Base-by-base conservation (phyloP, 2,329 filamentous ascomycete genomes). In the Aspergillus fumigatus region DNA sequence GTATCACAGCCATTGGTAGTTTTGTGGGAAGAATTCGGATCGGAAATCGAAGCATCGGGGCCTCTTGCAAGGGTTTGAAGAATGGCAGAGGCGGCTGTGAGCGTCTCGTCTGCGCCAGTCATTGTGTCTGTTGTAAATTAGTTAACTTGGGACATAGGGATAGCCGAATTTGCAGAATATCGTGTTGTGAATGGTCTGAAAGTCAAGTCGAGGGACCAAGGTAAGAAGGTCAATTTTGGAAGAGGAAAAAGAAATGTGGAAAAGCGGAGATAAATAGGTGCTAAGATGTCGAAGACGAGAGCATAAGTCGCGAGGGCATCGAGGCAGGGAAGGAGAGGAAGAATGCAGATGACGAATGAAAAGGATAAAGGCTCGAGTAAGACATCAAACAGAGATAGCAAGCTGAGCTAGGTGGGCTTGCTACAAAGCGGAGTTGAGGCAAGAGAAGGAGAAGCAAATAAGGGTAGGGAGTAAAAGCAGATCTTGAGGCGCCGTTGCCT, bases 1-100 rank as follows among this genome's bases (percentile, higher is more conserved):
- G 74, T 67, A 61, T 80, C 78, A 52, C 73, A 69, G 63, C 81
- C 80, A 75, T 86, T 84, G 47, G 75, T 62, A 10, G 70, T 56
- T 10, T 67, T 63, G 19, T 61, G 64, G 53, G 68, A 55, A 53
- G 69, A 69, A 58, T 68, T 64, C 54, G 72, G 70, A 57, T 75
- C 68, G 27, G 27, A 29, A 11, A 29, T 29, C 27, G 27, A 29
- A 29, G 27, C 27, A 29, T 29, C 27, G 59, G 72, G 57, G 51
- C 73, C 76, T 62, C 70, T 74, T 57, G 77, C 79, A 52, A 81
- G 70, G 62, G 71, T 73, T 60, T 75, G 76, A 48, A 81, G 63
- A 52, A 80, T 71, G 60, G 68, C 73, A 59, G 78, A 71, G 59
- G 77, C 77, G 58, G 77, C 77, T 64, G 72, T 70, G 62, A 80